A percentile compares a stretch with the other conserved stretches of the same genome.
These are phyloP conservation scores for Pseudocercospora fijiensis DNA, from an alignment of 2,329 filamentous ascomycete genomes.

Conservation along the genomic window DNA sequence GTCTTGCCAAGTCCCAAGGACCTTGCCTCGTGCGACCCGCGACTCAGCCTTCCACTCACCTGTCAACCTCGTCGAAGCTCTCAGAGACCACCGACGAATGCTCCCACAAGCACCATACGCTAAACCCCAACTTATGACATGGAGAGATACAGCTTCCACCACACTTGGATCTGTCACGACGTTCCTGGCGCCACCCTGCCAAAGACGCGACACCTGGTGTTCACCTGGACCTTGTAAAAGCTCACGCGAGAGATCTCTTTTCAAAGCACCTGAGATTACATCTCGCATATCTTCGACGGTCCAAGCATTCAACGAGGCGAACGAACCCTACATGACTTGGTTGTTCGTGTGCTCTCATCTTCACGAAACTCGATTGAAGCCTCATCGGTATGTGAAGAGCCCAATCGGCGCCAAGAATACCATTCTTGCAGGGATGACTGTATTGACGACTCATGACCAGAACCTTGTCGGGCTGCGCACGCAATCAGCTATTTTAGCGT, in stretches of 20 bases:
- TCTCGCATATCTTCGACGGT: not conserved
- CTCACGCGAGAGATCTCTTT: not conserved
- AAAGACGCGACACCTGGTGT: not conserved
- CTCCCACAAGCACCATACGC: too few species aligned
- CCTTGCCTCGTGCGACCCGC: too few species aligned
- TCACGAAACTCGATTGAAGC: not conserved
- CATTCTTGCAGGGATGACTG: not conserved
- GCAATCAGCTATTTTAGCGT: not conserved
- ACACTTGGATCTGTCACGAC: not conserved
- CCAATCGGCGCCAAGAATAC: constrained; percentile 5
- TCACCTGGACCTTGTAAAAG: not conserved
- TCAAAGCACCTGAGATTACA: not conserved
- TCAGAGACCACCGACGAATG: too few species aligned
- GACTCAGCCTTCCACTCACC: too few species aligned
- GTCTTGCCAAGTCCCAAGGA: too few species aligned
- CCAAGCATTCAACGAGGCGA: not conserved
- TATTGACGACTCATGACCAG: not conserved
- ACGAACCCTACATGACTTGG: not conserved
- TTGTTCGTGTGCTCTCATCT: not conserved
- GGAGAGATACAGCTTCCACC: too few species aligned
- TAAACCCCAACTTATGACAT: too few species aligned
- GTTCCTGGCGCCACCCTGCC: not conserved
- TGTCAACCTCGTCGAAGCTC: too few species aligned
- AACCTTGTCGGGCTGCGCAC: not conserved
- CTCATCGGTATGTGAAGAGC: not conserved